Evolutionary conservation across 371 early-diverging fungal species (phyloP), one percentile per base, ranked within the genome.

Genomic region (Chytridium lagenaria): DNA sequence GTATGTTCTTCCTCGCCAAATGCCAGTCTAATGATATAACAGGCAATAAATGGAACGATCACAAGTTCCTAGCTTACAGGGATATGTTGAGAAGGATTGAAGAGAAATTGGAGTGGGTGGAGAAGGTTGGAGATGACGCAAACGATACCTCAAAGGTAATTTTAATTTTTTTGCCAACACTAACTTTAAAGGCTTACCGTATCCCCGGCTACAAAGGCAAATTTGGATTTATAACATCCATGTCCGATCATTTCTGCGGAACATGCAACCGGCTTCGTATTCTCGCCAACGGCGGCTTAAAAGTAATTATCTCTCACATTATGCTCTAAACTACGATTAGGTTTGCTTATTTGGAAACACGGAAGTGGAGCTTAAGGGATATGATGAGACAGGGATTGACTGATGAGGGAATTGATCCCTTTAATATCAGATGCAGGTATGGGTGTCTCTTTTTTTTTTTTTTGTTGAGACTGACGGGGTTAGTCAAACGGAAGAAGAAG

Each of bases 171-270:
- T 26, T n/a, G 34, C 40, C 7, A 26, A 37, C 26, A 33, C 1
- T 33, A 15, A 34, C 34, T 10, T 5, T 10, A 33, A 23, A 52
- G 40, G 7, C 63, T 76, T 92, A 84, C 67, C 70, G 82, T 59
- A 86, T 97, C 26, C 89, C 90, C 12, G 96, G 94, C 0, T 94
- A 89, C 73, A 77, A 77, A 39, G 96, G 96, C 12, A 89, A 90
- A 79, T 87, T 97, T 76, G 98, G 98, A 0, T 97, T 96, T 76
- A 96, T 97, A 63, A 94, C 94, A 0, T 95, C 95, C 1, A 97
- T 97, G 98, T 93, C 95, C 28, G 92, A 95, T 49, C 93, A 95
- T 70, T 97, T 97, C 73, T 97, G 96, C 80, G 88, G 91, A 5
- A 93, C 94, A 0, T 97, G 98, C 76, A 96, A 95, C 77, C 88